Evolutionary conservation across 2,329 filamentous ascomycete species (phyloP), one percentile per base, ranked within the genome.

Genomic region (Aureobasidium sp.): DNA sequence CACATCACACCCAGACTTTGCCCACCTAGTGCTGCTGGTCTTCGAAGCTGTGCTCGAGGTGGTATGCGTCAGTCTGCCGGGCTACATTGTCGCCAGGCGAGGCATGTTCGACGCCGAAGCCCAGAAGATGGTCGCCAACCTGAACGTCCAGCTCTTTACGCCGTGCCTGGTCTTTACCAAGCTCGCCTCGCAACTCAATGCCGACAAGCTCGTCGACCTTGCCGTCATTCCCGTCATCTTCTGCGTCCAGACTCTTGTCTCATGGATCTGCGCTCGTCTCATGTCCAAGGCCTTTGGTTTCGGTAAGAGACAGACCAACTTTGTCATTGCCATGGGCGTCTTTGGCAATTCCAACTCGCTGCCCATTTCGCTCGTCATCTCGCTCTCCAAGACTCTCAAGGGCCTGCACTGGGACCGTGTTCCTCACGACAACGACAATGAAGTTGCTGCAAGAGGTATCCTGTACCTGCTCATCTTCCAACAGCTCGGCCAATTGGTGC

Each of bases 301-400:
- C 76, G 86, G 85, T 69, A 91, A 89, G 74, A 86, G 93, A 65
- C 89, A 91, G 45, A 84, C 87, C 67, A 99, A 99, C 77, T 99
- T 99, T 71, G 89, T 99, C 45, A 89, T 91, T 36, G 94, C 94
- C 59, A 99, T 99, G 94, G 92, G 90, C 53, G 86, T 97, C 53
- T 99, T 99, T 48, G 94, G 93, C 69, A 99, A 99, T 75, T 97
- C 93, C 37, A 99, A 99, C 76, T 97, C 94, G 20, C 83, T 99
- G 22, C 94, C 94, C 0, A 97, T 99, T 65, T 99, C 94, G 0
- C 85, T 99, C 62, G 91, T 99, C 65, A 84, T 97, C 62, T 97
- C 93, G 9, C 82, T 99, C 12, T 95, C 93, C 15, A 89, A 96
- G 72, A 99, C 94, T 0, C 82, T 99, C 62, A 86, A 87, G 69